Evolutionary conservation across 176 grass and related monocot genomes (phyloP).

Genomic region (Dendrocalamus sinicus): DNA sequence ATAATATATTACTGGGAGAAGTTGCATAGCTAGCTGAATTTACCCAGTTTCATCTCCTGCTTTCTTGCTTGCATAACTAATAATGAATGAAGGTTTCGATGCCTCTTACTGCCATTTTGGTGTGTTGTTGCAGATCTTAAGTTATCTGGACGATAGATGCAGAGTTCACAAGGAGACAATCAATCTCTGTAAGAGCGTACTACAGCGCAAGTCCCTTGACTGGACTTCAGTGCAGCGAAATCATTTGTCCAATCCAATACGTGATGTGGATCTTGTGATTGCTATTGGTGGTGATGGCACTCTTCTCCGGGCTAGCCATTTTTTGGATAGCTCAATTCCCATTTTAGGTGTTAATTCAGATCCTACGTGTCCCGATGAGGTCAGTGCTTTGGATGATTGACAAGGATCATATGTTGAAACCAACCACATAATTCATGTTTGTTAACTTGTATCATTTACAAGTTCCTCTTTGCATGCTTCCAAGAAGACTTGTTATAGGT

Average conservation of each 20-base stretch:
- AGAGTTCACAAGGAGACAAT: constrained; percentile 84
- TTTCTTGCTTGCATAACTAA: background rate
- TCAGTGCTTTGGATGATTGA: constrained; percentile 27
- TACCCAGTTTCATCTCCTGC: background rate
- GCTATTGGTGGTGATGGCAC: constrained; percentile 89
- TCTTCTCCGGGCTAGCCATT: constrained; percentile 81
- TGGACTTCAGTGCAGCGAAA: constrained; percentile 66
- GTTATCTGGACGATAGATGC: constrained; percentile 76
- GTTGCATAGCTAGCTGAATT: constrained; percentile 12
- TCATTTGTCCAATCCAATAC: constrained; percentile 62
- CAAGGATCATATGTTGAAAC: constrained; percentile 9
- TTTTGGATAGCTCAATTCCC: constrained; percentile 73
- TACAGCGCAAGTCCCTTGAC: constrained; percentile 57
- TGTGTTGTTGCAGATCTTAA: constrained; percentile 59
- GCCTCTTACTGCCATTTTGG: background rate
- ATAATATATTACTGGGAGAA: background rate
- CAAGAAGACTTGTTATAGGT: constrained; percentile 9
- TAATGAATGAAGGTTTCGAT: background rate
- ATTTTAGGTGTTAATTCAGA: constrained; percentile 94
- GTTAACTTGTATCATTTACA: constrained; percentile 7
- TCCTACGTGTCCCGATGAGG: constrained; percentile 77
- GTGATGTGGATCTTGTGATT: constrained; percentile 82
- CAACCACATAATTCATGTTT: background rate
- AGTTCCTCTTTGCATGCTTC: constrained; percentile 3
- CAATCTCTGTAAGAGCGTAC: constrained; percentile 61